Conservation (phyloP, 768 basidiomycete genomes). For the Ramaria rubella region DNA sequence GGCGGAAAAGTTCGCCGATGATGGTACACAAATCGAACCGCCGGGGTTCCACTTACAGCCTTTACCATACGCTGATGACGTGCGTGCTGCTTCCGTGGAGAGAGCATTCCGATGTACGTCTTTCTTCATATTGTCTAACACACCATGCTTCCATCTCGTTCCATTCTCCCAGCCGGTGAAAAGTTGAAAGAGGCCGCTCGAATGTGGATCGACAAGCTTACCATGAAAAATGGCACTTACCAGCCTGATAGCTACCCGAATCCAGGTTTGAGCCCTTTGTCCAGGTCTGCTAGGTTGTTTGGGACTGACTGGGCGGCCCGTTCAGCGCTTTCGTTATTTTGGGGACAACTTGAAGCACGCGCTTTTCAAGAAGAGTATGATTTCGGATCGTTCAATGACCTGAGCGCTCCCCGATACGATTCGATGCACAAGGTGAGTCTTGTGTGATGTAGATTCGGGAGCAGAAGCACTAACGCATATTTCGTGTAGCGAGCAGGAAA, state of each 20-base stretch:
- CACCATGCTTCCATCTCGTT: background rate
- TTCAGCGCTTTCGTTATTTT: slow-evolving; percentile 77
- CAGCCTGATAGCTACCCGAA: slow-evolving; percentile 87
- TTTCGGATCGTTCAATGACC: slow-evolving; percentile 68
- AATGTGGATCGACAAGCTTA: slow-evolving; percentile 72
- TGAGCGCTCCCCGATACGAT: slow-evolving; percentile 69
- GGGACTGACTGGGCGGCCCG: background rate
- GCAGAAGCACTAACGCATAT: slow-evolving; percentile 5
- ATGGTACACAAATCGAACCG: slow-evolving; percentile 68
- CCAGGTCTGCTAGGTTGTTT: background rate
- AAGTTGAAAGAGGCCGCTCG: slow-evolving; percentile 59
- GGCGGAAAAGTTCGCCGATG: slow-evolving; percentile 64
- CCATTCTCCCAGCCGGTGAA: slow-evolving; percentile 48
- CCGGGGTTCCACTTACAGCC: slow-evolving; percentile 91
- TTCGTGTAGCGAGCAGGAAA: slow-evolving; percentile 54
- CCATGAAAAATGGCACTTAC: slow-evolving; percentile 72
- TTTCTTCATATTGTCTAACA: background rate
- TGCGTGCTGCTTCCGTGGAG: slow-evolving; percentile 70
- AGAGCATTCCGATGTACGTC: slow-evolving; percentile 54
- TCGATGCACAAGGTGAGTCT: slow-evolving; percentile 68
- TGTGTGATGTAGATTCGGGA: background rate
- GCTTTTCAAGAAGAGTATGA: slow-evolving; percentile 92
- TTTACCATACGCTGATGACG: slow-evolving; percentile 93
- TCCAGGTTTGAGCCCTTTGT: slow-evolving; percentile 54
- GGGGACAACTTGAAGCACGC: slow-evolving; percentile 83